phyloP scores from a whole-genome alignment of 805 yeast species.

The Metschnikowia rubicola region DNA sequence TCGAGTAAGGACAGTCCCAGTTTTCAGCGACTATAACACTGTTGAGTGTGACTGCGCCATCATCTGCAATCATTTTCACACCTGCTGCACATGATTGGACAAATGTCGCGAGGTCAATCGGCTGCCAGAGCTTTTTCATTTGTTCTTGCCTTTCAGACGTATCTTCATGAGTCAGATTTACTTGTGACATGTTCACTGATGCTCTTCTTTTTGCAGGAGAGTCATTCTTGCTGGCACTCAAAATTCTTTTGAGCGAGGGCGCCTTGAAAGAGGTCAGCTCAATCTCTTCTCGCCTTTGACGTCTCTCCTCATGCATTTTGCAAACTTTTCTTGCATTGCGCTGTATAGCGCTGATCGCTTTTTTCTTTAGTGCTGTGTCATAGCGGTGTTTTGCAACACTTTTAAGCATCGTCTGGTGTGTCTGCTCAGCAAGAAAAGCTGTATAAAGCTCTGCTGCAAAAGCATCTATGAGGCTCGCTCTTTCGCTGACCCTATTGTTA shows the following conservation, averaged over 20 bases:
- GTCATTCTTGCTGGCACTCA: not conserved
- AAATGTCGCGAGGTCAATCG: constrained; percentile 37
- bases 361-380: constrained; percentile 27
- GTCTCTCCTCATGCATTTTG: constrained; percentile 24
- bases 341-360: constrained; percentile 30
- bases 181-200: not conserved
- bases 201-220: not conserved
- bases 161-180: not conserved
- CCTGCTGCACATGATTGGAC: constrained; percentile 27
- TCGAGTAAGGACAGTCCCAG: constrained; percentile 46
- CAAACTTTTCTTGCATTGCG: constrained; percentile 21
- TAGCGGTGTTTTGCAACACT: constrained; percentile 44
- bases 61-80: constrained; percentile 22
- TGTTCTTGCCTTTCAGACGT: constrained; percentile 24
- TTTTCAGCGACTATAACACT: constrained; percentile 45
- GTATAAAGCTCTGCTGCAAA: constrained; percentile 51
- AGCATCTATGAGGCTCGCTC: constrained; percentile 26
- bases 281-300: constrained; percentile 34
- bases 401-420: constrained; percentile 42
- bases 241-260: constrained; percentile 18
- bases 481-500: constrained; percentile 22
- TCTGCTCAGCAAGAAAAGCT: constrained; percentile 60
- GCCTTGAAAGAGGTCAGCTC: constrained; percentile 22
- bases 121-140: constrained; percentile 46
- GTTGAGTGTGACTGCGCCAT: constrained; percentile 24